Evolutionary conservation across 2,329 filamentous ascomycete species (phyloP).

Genomic region (Penicillium sp.): DNA sequence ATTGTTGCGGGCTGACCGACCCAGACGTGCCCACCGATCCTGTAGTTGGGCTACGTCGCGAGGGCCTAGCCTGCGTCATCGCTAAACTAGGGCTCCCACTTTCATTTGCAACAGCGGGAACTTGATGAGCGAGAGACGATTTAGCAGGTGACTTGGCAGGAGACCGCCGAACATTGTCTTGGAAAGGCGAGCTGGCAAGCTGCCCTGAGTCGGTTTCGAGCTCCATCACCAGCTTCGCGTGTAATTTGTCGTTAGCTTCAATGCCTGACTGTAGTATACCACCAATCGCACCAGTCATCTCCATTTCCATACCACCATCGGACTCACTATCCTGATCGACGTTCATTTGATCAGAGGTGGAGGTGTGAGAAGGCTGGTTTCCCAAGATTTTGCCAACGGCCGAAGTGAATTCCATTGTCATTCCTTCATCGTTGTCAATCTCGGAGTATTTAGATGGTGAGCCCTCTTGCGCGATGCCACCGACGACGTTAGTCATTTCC

Average conservation of each 20-base stretch:
- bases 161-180: constrained; percentile 35
- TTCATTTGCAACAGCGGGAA: constrained; percentile 46
- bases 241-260: constrained; percentile 43
- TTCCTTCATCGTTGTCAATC: constrained; percentile 38
- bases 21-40: constrained; percentile 47
- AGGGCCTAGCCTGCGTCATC: constrained; percentile 49
- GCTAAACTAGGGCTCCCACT: constrained; percentile 57
- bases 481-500: constrained; percentile 48
- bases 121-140: constrained; percentile 31
- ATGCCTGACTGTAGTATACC: constrained; percentile 52
- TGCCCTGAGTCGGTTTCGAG: constrained; percentile 55
- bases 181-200: constrained; percentile 49
- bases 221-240: constrained; percentile 60
- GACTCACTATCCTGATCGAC: constrained; percentile 31
- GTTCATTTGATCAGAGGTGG: constrained; percentile 23
- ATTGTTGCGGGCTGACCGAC: constrained; percentile 37
- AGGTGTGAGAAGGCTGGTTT: constrained; percentile 20
- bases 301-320: constrained; percentile 52
- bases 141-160: constrained; percentile 27
- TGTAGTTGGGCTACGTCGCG: constrained; percentile 49
- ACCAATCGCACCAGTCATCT: constrained; percentile 55
- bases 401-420: constrained; percentile 51
- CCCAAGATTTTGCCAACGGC: constrained; percentile 45
- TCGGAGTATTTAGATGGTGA: constrained; percentile 20
- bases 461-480: constrained; percentile 37